Evolutionary conservation across 768 basidiomycete genomes (phyloP), one percentile per base, ranked within the genome.

Genomic region (Pilatotrama ljubarskyi): DNA sequence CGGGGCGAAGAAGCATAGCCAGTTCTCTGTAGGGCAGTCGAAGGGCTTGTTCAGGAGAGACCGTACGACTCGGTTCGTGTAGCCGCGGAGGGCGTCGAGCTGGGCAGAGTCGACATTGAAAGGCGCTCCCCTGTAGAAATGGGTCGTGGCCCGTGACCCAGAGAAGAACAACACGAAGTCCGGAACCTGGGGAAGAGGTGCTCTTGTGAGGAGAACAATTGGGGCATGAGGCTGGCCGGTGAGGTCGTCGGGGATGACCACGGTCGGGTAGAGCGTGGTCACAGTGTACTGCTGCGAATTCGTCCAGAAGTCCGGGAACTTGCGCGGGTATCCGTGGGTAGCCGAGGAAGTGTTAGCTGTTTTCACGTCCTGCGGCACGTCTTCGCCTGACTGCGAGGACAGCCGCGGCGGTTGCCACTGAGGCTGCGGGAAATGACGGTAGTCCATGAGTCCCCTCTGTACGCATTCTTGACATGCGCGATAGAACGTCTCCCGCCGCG

Each of bases 1-100:
- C 6, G 92, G 90, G 11, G 86, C 84, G 63, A 91, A 74, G 65
- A 91, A 84, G 67, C 86, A 92, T 15, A 80, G 70, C 76, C 86
- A 83, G 17, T 82, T 72, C 42, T 84, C 80, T 49, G 77, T 53
- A 8, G 77, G 51, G 70, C 86, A 86, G n/a, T 74, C 72, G 35
- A 89, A 77, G 1, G 86, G 80, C 67, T 91, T 93, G 73, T 91
- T 92, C 64, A 81, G 74, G 11, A 89, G 73, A 8, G 82, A 74
- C 51, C 87, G 83, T 64, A 78, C 84, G 17, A 90, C 52, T 56
- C 89, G 80, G 17, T 85, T 55, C 2, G 90, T 91, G 69, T 88
- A 94, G 14, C 71, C 69, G 62, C 84, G 77, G 20, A 93, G 73
- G 10, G 77, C 68, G 11, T 78, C 68, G 36, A 86, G 64, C 46